Evolutionary conservation across 2,329 filamentous ascomycete species (phyloP), one percentile per base, ranked within the genome.

Genomic region (Fusarium setosum): DNA sequence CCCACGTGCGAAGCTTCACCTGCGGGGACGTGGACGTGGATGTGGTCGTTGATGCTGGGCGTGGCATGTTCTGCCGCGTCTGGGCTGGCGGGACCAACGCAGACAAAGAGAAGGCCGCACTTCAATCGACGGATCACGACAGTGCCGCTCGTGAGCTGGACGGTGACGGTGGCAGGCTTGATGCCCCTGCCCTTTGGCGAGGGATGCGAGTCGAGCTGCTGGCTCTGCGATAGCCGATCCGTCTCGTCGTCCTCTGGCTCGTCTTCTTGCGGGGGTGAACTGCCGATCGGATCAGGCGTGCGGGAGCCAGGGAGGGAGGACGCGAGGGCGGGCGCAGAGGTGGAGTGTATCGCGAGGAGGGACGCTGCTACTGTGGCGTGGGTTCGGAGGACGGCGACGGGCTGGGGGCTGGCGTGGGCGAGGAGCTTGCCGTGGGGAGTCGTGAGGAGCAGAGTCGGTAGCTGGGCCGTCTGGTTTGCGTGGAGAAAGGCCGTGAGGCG

Each of bases 341-440:
- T 77, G 37, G 83, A 80, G 75, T 90, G 88, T 40, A 89, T 82
- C 18, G 82, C 79, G 80, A 87, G 88, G 18, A 90, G 82, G 6
- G 85, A 88, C 58, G 86, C 86, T 38, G 88, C 88, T 60, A 90
- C 86, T 59, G 88, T 90, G 69, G 86, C 86, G 74, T 90, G 87
- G 10, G 85, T 87, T 70, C 88, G 87, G 35, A 90, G 83, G 18
- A 82, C 79, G 60, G 83, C 79, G 67, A 88, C 85, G 47, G 87
- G 80, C 41, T 86, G 80, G 3, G 82, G 77, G 49, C 85, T 86
- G 35, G 87, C 85, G 74, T 88, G 87, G 56, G 88, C 85, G 66
- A 90, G 86, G 32, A 90, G 84, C 74, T 88, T 88, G 69, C 88
- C 88, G 35, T 85, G 84, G 2, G 84, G 80, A 4, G 86, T 88